phyloP scores from a whole-genome alignment of 306 rosid species.

The Fragaria nilgerrensis region DNA sequence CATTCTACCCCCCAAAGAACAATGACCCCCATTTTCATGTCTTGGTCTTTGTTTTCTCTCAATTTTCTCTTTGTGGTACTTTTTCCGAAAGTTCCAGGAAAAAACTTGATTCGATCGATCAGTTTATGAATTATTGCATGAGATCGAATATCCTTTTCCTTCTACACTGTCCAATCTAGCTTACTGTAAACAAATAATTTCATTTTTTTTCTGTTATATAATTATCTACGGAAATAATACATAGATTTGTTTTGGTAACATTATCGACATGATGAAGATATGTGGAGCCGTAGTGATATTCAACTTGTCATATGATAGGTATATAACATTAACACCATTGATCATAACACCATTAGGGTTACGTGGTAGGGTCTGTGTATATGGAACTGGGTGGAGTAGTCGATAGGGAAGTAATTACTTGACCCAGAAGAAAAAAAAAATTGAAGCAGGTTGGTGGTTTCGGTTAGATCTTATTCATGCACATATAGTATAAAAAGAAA shows the following conservation, averaged over 20 bases:
- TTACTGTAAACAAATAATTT: neutral
- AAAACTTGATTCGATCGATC: neutral
- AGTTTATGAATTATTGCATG: neutral
- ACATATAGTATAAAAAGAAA: neutral
- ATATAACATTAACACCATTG: neutral
- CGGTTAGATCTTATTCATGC: neutral
- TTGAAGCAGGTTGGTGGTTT: neutral
- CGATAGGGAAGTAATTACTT: neutral
- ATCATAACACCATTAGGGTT: neutral
- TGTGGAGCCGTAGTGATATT: conserved; percentile 9
- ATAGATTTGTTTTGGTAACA: neutral
- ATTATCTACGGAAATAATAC: no score
- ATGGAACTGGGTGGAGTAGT: conserved; percentile 2
- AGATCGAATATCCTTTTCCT: conserved; percentile 51
- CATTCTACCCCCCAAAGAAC: conserved; percentile 25
- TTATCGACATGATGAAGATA: neutral
- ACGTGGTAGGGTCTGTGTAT: conserved; percentile 1
- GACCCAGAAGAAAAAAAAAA: neutral
- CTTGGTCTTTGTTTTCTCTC: neutral
- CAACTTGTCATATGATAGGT: conserved; percentile 4
- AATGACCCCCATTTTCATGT: conserved; percentile 42
- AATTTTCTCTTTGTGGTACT: conserved; percentile 27
- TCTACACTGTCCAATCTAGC: conserved; percentile 14
- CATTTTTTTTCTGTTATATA: neutral
- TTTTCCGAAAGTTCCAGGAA: conserved; percentile 37